Conservation (phyloP, 148 eudicot species). For the Rheum nobile region DNA sequence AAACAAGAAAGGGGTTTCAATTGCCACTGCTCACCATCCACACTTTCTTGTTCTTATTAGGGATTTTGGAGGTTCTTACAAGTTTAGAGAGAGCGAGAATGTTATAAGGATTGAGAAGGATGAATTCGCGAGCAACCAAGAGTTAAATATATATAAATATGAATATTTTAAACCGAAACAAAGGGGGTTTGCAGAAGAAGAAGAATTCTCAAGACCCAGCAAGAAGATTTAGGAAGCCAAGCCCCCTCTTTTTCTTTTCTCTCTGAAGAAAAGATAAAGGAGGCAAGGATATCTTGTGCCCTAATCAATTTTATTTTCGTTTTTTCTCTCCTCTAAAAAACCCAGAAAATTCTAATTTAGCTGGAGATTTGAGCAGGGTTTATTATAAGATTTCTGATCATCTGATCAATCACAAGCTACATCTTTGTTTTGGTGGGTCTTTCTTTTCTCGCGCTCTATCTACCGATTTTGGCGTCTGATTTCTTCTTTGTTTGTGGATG, state of each 20-base stretch:
- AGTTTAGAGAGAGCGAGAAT: neutral
- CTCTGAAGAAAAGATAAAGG: neutral
- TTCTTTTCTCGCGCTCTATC: neutral
- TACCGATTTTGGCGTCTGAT: neutral
- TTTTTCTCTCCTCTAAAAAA: neutral
- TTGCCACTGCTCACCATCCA: neutral
- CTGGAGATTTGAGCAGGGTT: constrained; percentile 6
- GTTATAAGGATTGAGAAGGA: neutral
- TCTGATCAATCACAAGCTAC: neutral
- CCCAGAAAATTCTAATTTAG: neutral
- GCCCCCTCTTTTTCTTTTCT: neutral
- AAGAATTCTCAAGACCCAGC: constrained; percentile 4
- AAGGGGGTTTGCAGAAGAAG: neutral
- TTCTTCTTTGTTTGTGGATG: neutral
- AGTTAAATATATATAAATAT: neutral
- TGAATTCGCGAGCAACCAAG: neutral
- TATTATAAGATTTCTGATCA: neutral
- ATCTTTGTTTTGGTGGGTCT: neutral
- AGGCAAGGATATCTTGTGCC: neutral
- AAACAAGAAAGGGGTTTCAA: neutral
- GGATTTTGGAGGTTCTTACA: neutral
- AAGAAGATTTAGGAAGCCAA: constrained; percentile 4
- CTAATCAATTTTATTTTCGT: neutral
- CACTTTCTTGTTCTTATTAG: neutral
- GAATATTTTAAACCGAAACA: neutral